These are phyloP conservation scores for Apodospora peruviana DNA, from an alignment of 495 filamentous ascomycete genomes.

Conservation along the genomic window DNA sequence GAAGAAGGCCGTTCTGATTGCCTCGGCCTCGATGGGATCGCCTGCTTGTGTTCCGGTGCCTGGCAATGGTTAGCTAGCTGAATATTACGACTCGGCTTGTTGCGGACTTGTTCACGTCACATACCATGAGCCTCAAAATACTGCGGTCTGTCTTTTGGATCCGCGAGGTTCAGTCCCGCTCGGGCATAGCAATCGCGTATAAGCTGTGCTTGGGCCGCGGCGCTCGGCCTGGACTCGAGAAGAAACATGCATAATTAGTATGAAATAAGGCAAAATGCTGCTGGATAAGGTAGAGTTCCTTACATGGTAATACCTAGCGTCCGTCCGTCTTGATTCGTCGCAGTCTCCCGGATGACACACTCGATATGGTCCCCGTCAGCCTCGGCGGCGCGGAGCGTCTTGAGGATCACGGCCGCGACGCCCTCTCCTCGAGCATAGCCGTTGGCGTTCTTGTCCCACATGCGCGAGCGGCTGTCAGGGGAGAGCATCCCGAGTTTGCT, in stretches of 20 bases:
- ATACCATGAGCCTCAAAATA: slow-evolving; percentile 46
- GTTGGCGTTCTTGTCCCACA: slow-evolving; percentile 54
- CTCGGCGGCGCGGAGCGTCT: slow-evolving; percentile 51
- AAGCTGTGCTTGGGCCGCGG: slow-evolving; percentile 44
- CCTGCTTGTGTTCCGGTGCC: slow-evolving; percentile 53
- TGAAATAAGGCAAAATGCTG: not conserved
- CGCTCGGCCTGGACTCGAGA: slow-evolving; percentile 35
- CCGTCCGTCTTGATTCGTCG: slow-evolving; percentile 54
- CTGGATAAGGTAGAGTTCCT: not conserved
- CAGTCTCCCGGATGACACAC: slow-evolving; percentile 52
- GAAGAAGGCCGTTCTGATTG: slow-evolving; percentile 45
- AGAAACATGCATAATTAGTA: too few species aligned
- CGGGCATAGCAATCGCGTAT: slow-evolving; percentile 44
- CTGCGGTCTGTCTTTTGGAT: slow-evolving; percentile 31
- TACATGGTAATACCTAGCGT: slow-evolving; percentile 33
- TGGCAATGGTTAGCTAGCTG: too few species aligned
- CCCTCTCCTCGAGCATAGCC: slow-evolving; percentile 63
- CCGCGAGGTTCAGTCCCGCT: slow-evolving; percentile 36
- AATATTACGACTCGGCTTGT: too few species aligned
- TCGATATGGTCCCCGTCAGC: slow-evolving; percentile 52
- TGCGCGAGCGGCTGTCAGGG: slow-evolving; percentile 40
- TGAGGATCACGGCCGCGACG: slow-evolving; percentile 49
- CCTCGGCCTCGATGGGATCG: slow-evolving; percentile 43
- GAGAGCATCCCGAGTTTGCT: slow-evolving; percentile 29
- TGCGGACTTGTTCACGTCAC: not conserved